Conservation (phyloP, 2,329 filamentous ascomycete genomes). For the Ceratocystis papillata region DNA sequence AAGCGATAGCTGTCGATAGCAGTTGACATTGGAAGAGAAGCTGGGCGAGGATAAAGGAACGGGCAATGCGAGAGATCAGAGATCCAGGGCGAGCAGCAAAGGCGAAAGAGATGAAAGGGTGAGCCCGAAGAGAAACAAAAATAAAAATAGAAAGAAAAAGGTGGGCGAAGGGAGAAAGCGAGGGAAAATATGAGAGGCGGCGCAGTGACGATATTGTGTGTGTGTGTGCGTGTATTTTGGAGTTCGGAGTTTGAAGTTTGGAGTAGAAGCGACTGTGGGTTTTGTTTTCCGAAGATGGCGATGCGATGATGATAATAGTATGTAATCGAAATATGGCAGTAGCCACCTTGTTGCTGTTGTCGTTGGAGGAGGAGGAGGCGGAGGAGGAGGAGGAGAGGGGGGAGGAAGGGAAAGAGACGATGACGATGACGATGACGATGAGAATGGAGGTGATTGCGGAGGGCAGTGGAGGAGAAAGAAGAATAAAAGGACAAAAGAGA, state of each 20-base stretch:
- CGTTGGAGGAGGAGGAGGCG: background rate
- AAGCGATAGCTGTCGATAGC: conserved; percentile 20
- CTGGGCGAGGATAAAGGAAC: background rate
- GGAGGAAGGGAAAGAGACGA: background rate
- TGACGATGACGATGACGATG: too few relatives aligned
- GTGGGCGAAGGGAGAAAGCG: background rate
- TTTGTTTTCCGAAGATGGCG: background rate
- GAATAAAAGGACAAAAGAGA: background rate
- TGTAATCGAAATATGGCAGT: conserved; percentile 6
- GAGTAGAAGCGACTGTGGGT: conserved; percentile 11
- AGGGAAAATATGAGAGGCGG: too few relatives aligned
- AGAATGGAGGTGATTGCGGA: too few relatives aligned
- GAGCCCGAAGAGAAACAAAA: background rate
- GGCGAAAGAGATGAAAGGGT: conserved; percentile 19
- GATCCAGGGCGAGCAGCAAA: background rate
- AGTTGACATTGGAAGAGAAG: conserved; percentile 18
- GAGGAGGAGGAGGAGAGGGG: background rate
- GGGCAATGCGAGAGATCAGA: too few relatives aligned
- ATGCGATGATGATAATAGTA: conserved; percentile 3
- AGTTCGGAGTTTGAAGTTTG: conserved; percentile 28
- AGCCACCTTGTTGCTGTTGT: background rate
- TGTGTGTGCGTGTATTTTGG: too few relatives aligned
- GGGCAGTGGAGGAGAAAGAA: background rate
- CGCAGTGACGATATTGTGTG: too few relatives aligned
- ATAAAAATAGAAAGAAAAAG: background rate